phyloP scores from a whole-genome alignment of 2,329 filamentous ascomycete genomes.

The Ascochyta koolunga region DNA sequence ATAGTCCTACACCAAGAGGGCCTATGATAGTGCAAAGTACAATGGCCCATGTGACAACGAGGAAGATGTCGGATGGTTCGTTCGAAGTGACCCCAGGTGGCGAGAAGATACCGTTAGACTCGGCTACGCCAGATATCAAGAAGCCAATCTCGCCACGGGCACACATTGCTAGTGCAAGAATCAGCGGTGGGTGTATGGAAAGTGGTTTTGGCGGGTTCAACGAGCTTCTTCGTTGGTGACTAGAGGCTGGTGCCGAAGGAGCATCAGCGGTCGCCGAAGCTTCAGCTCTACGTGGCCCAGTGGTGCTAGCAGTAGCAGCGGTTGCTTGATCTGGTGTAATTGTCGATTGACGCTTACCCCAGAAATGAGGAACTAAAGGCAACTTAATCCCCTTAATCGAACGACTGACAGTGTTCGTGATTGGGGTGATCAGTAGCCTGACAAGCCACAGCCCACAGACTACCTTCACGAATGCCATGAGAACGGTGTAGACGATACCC shows the following conservation, averaged over 20 bases:
- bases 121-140: constrained; percentile 72
- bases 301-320: not conserved
- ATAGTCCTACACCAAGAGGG: constrained; percentile 58
- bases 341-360: constrained; percentile 23
- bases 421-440: constrained; percentile 36
- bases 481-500: constrained; percentile 71
- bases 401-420: constrained; percentile 7
- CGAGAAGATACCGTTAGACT: constrained; percentile 59
- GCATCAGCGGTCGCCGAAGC: not conserved
- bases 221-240: constrained; percentile 20
- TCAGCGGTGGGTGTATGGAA: constrained; percentile 70
- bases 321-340: not conserved
- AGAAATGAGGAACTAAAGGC: constrained; percentile 30
- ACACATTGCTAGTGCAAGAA: constrained; percentile 74
- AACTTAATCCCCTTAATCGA: constrained; percentile 23
- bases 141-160: constrained; percentile 82
- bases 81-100: constrained; percentile 14
- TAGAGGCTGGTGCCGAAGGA: constrained; percentile 1
- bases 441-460: constrained; percentile 51
- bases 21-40: constrained; percentile 63
- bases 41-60: constrained; percentile 63
- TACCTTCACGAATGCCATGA: constrained; percentile 67
- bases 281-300: not conserved
- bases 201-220: constrained; percentile 53
- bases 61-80: constrained; percentile 55